Base-by-base conservation (phyloP, 164 flowering plant species). In the Hamamelis virginiana region DNA sequence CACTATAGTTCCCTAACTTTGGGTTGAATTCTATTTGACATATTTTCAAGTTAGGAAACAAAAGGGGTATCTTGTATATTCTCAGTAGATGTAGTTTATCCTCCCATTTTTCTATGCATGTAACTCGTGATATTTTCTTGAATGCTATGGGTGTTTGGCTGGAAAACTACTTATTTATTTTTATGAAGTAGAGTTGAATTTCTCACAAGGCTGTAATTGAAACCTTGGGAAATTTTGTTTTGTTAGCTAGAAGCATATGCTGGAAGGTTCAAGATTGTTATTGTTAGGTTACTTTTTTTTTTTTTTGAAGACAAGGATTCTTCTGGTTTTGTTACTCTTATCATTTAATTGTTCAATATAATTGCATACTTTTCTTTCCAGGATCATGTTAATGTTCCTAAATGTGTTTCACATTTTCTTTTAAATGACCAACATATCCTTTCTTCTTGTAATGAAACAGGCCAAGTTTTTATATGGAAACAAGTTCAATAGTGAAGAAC, bases 401-500 rank as follows among this genome's bases (percentile, higher is more conserved):
- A 43, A 23, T 70, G 41, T 55, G 45, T 27, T 18, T 14, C 41
- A 44, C n/a, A 44, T 18, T 59, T 33, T 27, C 41, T 14, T 62
- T 21, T 15, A 26, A 45, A n/a, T 12, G 25, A 43, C 19, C 16
- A 43, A 53, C 59, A 38, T 33, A 41, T 53, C 14, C 46, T 52
- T 38, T 16, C 50, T 74, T 72, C 53, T 69, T 66, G 22, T 68
- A 33, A 57, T 52, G 60, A 47, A 51, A 59, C 88, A 94, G 98
- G 97, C 97, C 55, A 94, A 94, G 64, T 84, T 94, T 81, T 77
- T 91, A 77, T 94, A 92, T 62, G 97, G 95, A 27, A 84, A 78
- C 84, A 86, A 75, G 74, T 92, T 95, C 63, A 84, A 77, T 58
- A 18, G 69, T n/a, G 97, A 91, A 67, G 98, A 95, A 72, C 73